Evolutionary conservation across 345 rosid species (phyloP).

Genomic region (Aquilaria yunnanensis): DNA sequence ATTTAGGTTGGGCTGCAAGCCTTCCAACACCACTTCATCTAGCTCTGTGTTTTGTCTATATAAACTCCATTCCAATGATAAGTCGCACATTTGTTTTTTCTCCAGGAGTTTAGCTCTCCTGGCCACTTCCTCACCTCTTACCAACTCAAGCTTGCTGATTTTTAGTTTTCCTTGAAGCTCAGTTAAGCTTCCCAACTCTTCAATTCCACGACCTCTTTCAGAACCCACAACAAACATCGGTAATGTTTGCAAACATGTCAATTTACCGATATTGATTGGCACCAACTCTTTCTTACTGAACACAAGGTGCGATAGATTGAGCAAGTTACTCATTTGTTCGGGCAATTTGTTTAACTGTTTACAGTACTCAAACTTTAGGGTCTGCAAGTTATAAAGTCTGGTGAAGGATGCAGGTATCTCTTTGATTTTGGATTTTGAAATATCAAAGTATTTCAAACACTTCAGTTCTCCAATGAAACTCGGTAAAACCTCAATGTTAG

Average conservation of each 20-base stretch:
- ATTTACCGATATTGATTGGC: background rate
- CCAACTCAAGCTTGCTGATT: background rate
- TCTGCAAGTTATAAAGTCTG: conserved; percentile 15
- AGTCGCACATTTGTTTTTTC: background rate
- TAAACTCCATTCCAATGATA: background rate
- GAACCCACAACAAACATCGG: conserved; percentile 1
- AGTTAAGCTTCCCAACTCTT: background rate
- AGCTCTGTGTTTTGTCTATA: background rate
- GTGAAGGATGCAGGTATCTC: conserved; percentile 4
- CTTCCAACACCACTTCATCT: conserved; percentile 16
- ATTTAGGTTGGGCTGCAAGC: conserved; percentile 6
- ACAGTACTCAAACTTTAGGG: conserved; percentile 2
- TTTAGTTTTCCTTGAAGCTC: background rate
- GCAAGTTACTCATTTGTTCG: background rate
- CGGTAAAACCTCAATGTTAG: background rate
- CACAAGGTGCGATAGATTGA: conserved; percentile 1
- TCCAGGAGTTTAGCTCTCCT: conserved; percentile 8
- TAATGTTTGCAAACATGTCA: conserved; percentile 7
- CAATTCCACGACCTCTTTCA: background rate
- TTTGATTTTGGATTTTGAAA: background rate
- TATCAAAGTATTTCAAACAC: conserved; percentile 18
- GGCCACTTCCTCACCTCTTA: conserved; percentile 10
- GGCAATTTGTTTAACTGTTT: background rate
- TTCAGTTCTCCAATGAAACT: conserved; percentile 8
- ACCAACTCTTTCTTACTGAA: background rate